phyloP scores from a whole-genome alignment of 139 green algal species.

The Bryopsis sp. region DNA sequence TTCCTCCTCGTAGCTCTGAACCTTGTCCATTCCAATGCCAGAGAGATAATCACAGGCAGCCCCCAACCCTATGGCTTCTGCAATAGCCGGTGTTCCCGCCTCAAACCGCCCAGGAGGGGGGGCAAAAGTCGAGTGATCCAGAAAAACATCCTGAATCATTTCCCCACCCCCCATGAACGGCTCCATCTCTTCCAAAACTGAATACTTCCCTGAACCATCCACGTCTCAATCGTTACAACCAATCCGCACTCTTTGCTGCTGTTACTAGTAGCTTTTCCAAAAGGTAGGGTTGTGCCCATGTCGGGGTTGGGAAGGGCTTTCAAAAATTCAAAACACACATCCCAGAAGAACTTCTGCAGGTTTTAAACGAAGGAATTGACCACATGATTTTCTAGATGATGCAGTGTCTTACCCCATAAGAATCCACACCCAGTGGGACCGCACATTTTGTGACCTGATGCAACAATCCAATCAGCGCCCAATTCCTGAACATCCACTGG shows the following conservation, averaged over 20 bases:
- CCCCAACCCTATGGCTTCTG: slow-evolving; percentile 57
- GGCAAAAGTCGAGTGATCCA: slow-evolving; percentile 88
- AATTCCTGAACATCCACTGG: slow-evolving; percentile 80
- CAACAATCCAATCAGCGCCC: slow-evolving; percentile 91
- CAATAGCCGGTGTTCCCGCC: slow-evolving; percentile 93
- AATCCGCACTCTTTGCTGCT: no score
- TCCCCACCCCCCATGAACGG: slow-evolving; percentile 96
- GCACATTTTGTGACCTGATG: slow-evolving; percentile 93
- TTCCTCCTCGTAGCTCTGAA: slow-evolving; percentile 72
- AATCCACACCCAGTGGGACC: slow-evolving; percentile 95
- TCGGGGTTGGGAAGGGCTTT: not conserved
- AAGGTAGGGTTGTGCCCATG: not conserved
- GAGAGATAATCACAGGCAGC: slow-evolving; percentile 56
- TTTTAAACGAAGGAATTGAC: not conserved
- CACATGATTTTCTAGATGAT: not conserved
- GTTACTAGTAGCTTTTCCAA: no score
- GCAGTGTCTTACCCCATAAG: slow-evolving; percentile 84
- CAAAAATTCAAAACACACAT: not conserved
- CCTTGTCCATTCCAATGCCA: slow-evolving; percentile 56
- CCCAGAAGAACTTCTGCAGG: not conserved
- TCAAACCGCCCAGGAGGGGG: slow-evolving; percentile 88
- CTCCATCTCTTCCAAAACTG: slow-evolving; percentile 82
- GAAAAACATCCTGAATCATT: slow-evolving; percentile 94
- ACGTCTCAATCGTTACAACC: no score
- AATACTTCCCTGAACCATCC: slow-evolving; percentile 28